Percentiles rank a stretch among this genome's conserved stretches.
Conservation (phyloP, 2,329 filamentous ascomycete species). For the Ophiosphaerella narmari region DNA sequence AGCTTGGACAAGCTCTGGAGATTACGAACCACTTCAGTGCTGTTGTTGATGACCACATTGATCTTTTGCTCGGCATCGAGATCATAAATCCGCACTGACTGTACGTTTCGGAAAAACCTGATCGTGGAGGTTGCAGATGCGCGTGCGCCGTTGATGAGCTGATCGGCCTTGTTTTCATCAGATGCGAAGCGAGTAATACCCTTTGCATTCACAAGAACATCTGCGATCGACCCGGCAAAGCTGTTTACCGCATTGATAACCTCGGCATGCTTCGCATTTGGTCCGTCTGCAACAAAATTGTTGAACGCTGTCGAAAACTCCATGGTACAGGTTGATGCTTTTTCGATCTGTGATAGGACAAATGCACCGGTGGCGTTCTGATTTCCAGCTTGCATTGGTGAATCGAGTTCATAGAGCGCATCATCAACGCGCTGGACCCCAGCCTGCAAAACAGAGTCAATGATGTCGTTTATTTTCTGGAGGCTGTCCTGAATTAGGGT, state of each 20-base stretch:
- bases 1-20: slow-evolving; percentile 92
- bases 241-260: slow-evolving; percentile 92
- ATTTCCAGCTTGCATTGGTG: slow-evolving; percentile 97
- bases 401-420: slow-evolving; percentile 94
- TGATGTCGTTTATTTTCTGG: slow-evolving; percentile 94
- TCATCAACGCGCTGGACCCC: slow-evolving; percentile 95
- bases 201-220: slow-evolving; percentile 96
- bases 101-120: slow-evolving; percentile 91
- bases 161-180: slow-evolving; percentile 91
- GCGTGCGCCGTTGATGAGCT: slow-evolving; percentile 79
- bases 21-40: slow-evolving; percentile 93
- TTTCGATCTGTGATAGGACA: slow-evolving; percentile 95
- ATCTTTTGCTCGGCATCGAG: slow-evolving; percentile 91
- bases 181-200: slow-evolving; percentile 90
- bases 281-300: slow-evolving; percentile 96
- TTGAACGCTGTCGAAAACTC: slow-evolving; percentile 99
- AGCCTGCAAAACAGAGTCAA: slow-evolving; percentile 92
- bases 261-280: slow-evolving; percentile 84
- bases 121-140: slow-evolving; percentile 85
- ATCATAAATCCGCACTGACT: slow-evolving; percentile 91
- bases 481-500: slow-evolving; percentile 83
- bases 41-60: slow-evolving; percentile 95
- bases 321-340: slow-evolving; percentile 90
- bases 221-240: slow-evolving; percentile 87
- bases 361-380: slow-evolving; percentile 95